A percentile compares a stretch with the other conserved stretches of the same genome.
Conservation (phyloP, 2,329 filamentous ascomycete species). For the Exophiala aquamarina region DNA sequence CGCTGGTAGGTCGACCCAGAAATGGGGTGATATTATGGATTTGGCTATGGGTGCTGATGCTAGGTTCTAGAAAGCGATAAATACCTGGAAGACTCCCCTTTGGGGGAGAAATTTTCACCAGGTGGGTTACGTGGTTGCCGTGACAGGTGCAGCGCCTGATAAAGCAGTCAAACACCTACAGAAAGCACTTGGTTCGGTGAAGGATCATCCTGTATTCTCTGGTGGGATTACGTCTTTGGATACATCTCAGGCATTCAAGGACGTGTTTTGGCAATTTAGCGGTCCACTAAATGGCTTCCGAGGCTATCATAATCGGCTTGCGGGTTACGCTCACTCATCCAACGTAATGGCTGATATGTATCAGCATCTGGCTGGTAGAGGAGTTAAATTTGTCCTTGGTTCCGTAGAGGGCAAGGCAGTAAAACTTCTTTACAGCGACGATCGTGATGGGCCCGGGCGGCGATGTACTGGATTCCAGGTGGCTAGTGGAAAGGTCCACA, state of each 20-base stretch:
- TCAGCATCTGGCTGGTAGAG: slow-evolving; percentile 53
- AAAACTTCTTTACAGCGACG: slow-evolving; percentile 39
- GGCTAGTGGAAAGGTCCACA: slow-evolving; percentile 33
- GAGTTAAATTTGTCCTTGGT: slow-evolving; percentile 50
- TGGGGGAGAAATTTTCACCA: slow-evolving; percentile 48
- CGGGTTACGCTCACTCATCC: slow-evolving; percentile 56
- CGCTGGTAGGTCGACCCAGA: slow-evolving; percentile 19
- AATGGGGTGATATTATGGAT: neutral
- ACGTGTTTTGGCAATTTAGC: slow-evolving; percentile 45
- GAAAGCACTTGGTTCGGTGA: slow-evolving; percentile 38
- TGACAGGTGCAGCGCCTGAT: slow-evolving; percentile 36
- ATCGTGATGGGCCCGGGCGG: slow-evolving; percentile 41
- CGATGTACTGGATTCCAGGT: slow-evolving; percentile 39
- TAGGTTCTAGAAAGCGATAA: slow-evolving; percentile 32
- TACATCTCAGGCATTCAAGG: slow-evolving; percentile 46
- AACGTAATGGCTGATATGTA: slow-evolving; percentile 50
- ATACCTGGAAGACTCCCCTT: slow-evolving; percentile 45
- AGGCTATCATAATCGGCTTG: slow-evolving; percentile 59
- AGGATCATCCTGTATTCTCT: slow-evolving; percentile 36
- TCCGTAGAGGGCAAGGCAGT: slow-evolving; percentile 37
- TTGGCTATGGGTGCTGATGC: neutral
- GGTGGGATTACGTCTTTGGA: slow-evolving; percentile 37
- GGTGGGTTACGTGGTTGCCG: slow-evolving; percentile 45
- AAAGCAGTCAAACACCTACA: slow-evolving; percentile 24
- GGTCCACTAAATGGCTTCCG: slow-evolving; percentile 54